Evolutionary conservation across 2,329 filamentous ascomycete genomes (phyloP), one percentile per base, ranked within the genome.

Genomic region (Epichloe brachyelytri): DNA sequence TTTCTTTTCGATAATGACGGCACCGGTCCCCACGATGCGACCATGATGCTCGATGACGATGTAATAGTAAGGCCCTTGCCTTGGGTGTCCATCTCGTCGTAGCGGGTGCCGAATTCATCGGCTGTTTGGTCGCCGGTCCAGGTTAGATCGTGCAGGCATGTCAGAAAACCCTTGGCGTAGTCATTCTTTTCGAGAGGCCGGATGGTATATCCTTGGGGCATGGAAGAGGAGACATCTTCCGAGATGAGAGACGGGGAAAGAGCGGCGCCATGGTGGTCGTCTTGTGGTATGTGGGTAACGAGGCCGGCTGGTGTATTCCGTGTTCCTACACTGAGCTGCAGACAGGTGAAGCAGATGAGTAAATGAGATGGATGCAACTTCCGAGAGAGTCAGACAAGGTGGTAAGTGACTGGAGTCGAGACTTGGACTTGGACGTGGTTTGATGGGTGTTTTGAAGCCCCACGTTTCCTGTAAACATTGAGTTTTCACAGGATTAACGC

Each of bases 1-100:
- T 67, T 91, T 91, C 69, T 82, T 78, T 74, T 93, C 87, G 37
- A 88, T 83, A 54, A 93, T 74, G 63, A 93, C 68, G 41, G 80
- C 80, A 0, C 87, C 87, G 0, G 86, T 89, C 6, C 83, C 86
- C 14, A 90, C 85, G 50, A 90, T 76, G 52, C 72, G 72, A 20
- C 68, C 71, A 10, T 72, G 65, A 61, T 88, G 76, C 56, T 82
- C 78, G 51, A 91, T 79, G 44, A 86, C 82, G 33, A 88, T 67
- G 49, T 89, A 73, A 65, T 83, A 89, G 66, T 91, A 90, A 0
- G 68, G 69, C n/a, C 65, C 46, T 58, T 62, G 7, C 68, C 65
- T 14, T 56, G 54, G 1, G 54, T 58, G 48, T 61, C 55, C 65
- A 71, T 69, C 55, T 84, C 82, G 55, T 84, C 82, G 64, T 83